Evolutionary conservation across 805 yeast genomes (phyloP).

Genomic region (Tetrapisispora iriomotensis): DNA sequence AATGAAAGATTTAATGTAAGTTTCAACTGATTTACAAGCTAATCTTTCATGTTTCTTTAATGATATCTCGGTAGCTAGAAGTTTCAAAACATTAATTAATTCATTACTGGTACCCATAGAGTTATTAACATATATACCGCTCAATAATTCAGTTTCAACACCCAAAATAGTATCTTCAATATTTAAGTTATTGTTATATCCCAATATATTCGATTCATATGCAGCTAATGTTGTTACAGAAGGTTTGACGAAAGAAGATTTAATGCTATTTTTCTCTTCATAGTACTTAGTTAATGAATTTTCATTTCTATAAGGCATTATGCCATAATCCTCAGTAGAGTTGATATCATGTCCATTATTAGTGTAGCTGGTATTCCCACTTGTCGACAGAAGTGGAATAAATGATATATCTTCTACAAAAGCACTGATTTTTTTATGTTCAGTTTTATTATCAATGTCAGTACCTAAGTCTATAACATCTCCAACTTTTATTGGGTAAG

Average conservation of each 20-base stretch:
- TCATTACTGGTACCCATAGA: slow-evolving; percentile 48
- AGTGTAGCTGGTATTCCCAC: no score
- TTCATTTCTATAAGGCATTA: no score
- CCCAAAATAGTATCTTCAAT: slow-evolving; percentile 45
- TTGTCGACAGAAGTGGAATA: not conserved
- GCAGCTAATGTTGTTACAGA: slow-evolving; percentile 26
- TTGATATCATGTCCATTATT: slow-evolving; percentile 6
- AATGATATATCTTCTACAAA: slow-evolving; percentile 58
- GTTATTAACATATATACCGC: slow-evolving; percentile 51
- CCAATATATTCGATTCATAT: slow-evolving; percentile 53
- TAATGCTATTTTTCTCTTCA: no score
- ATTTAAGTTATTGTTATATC: slow-evolving; percentile 40
- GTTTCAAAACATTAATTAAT: slow-evolving; percentile 45
- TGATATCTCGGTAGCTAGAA: slow-evolving; percentile 45
- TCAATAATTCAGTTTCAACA: slow-evolving; percentile 36
- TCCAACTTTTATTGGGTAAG: slow-evolving; percentile 53
- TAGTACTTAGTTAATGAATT: no score
- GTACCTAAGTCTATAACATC: slow-evolving; percentile 92
- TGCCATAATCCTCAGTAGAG: not conserved
- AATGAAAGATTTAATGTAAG: slow-evolving; percentile 43
- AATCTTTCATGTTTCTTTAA: slow-evolving; percentile 51
- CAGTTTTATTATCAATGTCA: slow-evolving; percentile 57
- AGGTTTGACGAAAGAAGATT: no score
- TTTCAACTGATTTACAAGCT: slow-evolving; percentile 44
- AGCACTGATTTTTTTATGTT: slow-evolving; percentile 80